Conservation (phyloP, 345 rosid genomes). For the Pugionium cornutum region DNA sequence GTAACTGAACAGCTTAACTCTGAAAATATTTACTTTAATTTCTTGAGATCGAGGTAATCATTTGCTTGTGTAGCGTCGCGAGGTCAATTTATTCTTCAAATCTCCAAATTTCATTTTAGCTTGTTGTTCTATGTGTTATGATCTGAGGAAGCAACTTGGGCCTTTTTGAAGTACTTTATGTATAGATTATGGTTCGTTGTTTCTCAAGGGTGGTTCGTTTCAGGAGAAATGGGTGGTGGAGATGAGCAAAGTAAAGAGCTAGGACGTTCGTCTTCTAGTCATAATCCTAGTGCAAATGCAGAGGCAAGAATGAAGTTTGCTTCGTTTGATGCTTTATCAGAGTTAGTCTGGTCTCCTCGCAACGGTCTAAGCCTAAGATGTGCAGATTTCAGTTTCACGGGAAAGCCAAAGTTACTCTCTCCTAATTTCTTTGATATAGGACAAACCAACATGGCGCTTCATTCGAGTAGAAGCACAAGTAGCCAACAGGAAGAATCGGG, state of each 20-base stretch:
- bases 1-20: background rate
- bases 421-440: constrained; percentile 46
- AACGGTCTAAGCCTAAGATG: constrained; percentile 73
- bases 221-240: constrained; percentile 54
- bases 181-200: constrained; percentile 8
- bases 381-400: constrained; percentile 62
- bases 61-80: constrained; percentile 10
- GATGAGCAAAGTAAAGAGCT: constrained; percentile 45
- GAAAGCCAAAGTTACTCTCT: constrained; percentile 43
- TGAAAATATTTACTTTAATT: background rate
- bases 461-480: constrained; percentile 37
- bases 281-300: constrained; percentile 64
- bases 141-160: too few relatives aligned
- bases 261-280: constrained; percentile 30
- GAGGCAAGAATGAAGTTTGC: constrained; percentile 49
- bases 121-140: constrained; percentile 30
- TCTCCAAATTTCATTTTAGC: background rate
- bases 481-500: constrained; percentile 9
- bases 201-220: constrained; percentile 29
- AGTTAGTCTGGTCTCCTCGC: constrained; percentile 92
- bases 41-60: constrained; percentile 28
- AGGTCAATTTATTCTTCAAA: background rate
- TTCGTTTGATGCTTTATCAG: constrained; percentile 62
- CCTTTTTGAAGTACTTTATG: background rate
- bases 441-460: constrained; percentile 39